Evolutionary conservation across 495 filamentous ascomycete genomes (phyloP).

Genomic region (Aspergillus asperescens): DNA sequence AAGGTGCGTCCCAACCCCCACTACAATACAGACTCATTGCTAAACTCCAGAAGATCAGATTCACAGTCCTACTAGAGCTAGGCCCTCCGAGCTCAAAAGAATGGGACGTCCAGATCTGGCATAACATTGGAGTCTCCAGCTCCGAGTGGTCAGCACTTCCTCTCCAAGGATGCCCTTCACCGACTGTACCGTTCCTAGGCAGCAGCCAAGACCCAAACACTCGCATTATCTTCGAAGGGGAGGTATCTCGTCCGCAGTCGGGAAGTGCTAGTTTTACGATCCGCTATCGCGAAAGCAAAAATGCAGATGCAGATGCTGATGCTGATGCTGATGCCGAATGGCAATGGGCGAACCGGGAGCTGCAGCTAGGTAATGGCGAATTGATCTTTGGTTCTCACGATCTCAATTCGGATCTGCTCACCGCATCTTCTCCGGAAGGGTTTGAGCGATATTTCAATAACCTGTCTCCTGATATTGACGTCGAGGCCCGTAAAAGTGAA

Average conservation of each 20-base stretch:
- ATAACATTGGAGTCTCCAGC: constrained; percentile 48
- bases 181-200: constrained; percentile 33
- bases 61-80: constrained; percentile 70
- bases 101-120: constrained; percentile 77
- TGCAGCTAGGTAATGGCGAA: constrained; percentile 56
- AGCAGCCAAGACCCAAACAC: constrained; percentile 17
- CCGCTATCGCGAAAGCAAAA: constrained; percentile 65
- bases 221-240: constrained; percentile 37
- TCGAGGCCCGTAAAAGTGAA: constrained; percentile 56
- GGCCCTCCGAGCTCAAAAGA: constrained; percentile 49
- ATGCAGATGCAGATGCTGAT: too few species aligned
- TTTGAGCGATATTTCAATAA: constrained; percentile 56
- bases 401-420: neutral
- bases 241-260: constrained; percentile 29
- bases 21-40: neutral
- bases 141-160: constrained; percentile 35
- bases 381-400: constrained; percentile 42
- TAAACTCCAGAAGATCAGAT: constrained; percentile 34
- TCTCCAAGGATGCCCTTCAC: constrained; percentile 23
- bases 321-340: constrained; percentile 50
- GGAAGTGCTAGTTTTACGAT: constrained; percentile 62
- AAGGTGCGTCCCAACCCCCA: constrained; percentile 20
- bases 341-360: constrained; percentile 70
- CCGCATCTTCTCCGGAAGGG: constrained; percentile 27
- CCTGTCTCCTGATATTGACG: constrained; percentile 52